Evolutionary conservation across 2,329 filamentous ascomycete genomes (phyloP).

Genomic region (Alternaria viburni): DNA sequence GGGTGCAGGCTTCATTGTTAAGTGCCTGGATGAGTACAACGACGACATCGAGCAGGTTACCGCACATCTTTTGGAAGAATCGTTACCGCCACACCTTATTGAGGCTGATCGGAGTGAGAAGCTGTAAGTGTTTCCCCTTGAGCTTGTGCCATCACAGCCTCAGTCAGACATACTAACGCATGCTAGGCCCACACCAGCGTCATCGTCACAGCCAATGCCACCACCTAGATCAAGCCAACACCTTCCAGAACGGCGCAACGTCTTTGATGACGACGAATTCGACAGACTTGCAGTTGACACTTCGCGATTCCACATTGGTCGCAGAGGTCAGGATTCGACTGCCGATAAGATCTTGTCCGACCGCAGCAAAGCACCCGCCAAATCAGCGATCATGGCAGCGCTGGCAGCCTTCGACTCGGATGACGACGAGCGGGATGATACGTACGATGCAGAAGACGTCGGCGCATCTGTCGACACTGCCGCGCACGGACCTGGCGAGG

Average conservation of each 20-base stretch:
- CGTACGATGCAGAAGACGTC: constrained; percentile 90
- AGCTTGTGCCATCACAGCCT: background rate
- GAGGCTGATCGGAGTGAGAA: constrained; percentile 68
- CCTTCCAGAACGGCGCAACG: constrained; percentile 68
- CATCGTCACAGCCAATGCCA: constrained; percentile 48
- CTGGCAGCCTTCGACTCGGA: constrained; percentile 89
- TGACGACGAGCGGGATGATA: constrained; percentile 96
- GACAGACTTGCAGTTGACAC: constrained; percentile 71
- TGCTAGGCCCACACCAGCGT: constrained; percentile 20
- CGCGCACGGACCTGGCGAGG: constrained; percentile 56
- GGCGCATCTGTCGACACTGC: constrained; percentile 81
- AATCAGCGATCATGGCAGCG: constrained; percentile 86
- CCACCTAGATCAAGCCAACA: constrained; percentile 66
- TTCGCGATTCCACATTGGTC: constrained; percentile 79
- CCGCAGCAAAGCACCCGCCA: constrained; percentile 69
- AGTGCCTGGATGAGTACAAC: constrained; percentile 77
- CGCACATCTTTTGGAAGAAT: constrained; percentile 79
- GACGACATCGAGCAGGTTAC: constrained; percentile 81
- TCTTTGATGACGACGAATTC: constrained; percentile 77
- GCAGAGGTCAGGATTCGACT: constrained; percentile 66
- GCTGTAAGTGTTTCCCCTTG: constrained; percentile 52
- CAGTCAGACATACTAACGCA: constrained; percentile 15
- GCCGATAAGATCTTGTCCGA: constrained; percentile 76
- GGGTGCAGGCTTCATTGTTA: constrained; percentile 80
- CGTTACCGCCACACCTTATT: constrained; percentile 72